Conservation (phyloP, 768 basidiomycete species). For the Russula emetica region DNA sequence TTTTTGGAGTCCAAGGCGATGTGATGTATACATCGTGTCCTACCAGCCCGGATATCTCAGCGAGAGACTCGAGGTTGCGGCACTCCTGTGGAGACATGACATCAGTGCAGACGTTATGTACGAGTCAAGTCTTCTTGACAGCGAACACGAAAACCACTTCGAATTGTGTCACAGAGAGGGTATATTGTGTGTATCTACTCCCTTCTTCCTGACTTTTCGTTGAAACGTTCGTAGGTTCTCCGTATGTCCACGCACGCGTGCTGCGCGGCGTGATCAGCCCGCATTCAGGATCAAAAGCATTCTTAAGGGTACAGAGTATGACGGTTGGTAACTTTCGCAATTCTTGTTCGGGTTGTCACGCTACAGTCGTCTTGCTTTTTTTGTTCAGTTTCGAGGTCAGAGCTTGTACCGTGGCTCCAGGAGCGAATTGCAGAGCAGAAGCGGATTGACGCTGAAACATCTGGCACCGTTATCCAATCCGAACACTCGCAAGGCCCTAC, state of each 20-base stretch:
- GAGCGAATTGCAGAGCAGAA: conserved; percentile 78
- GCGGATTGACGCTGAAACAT: conserved; percentile 61
- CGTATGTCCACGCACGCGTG: conserved; percentile 52
- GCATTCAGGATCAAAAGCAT: conserved; percentile 84
- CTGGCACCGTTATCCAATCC: conserved; percentile 48
- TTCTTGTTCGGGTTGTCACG: not conserved
- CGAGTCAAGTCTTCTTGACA: conserved; percentile 60
- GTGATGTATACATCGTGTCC: conserved; percentile 82
- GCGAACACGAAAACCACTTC: conserved; percentile 59
- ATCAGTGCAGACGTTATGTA: conserved; percentile 90
- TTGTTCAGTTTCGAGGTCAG: conserved; percentile 53
- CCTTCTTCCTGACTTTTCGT: not conserved
- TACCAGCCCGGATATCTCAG: conserved; percentile 70
- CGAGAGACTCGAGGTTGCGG: conserved; percentile 72
- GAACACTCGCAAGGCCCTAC: conserved; percentile 37
- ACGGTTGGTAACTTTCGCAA: conserved; percentile 43
- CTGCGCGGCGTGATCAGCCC: conserved; percentile 52
- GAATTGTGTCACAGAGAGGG: conserved; percentile 77
- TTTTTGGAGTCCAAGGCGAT: conserved; percentile 84
- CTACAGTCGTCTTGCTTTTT: conserved; percentile 9
- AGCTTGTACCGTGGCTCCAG: conserved; percentile 71
- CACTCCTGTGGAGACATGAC: conserved; percentile 72
- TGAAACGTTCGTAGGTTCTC: conserved; percentile 40
- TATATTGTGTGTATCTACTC: conserved; percentile 53
- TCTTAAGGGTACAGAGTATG: conserved; percentile 70